phyloP scores from a whole-genome alignment of 306 rosid genomes.

The Lathyrus tuberosus region DNA sequence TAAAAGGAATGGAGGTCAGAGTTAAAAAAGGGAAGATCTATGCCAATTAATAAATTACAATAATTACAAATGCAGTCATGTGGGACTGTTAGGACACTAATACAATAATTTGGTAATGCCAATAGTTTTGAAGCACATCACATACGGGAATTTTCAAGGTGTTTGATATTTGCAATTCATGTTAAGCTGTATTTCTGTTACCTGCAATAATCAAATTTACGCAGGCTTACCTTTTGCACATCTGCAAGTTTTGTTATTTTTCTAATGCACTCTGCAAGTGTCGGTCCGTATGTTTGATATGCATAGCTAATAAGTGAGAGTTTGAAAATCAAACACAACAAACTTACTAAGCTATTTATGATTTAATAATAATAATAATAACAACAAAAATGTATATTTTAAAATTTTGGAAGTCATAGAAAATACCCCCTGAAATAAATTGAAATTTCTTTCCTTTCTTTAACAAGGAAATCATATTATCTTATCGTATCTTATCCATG shows the following conservation, averaged over 20 bases:
- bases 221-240: constrained; percentile 1
- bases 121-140: not conserved
- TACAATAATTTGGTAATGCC: not conserved
- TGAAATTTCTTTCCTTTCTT: constrained; percentile 21
- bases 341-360: constrained; percentile 13
- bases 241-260: constrained; percentile 14
- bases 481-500: constrained; percentile 22
- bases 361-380: not conserved
- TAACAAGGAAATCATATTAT: constrained; percentile 10
- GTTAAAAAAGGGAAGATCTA: not conserved
- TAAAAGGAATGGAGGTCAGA: not conserved
- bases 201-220: constrained; percentile 17
- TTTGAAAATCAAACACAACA: constrained; percentile 10
- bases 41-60: not conserved
- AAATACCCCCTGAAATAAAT: not conserved
- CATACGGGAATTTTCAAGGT: constrained; percentile 1
- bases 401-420: constrained; percentile 9
- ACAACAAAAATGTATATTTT: constrained; percentile 9
- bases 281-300: constrained; percentile 9
- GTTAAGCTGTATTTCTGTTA: constrained; percentile 12
- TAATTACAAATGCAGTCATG: constrained; percentile 5
- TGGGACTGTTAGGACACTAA: not conserved
- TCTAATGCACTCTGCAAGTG: not conserved
- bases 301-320: constrained; percentile 6
- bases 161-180: constrained; percentile 13